phyloP scores from a whole-genome alignment of 164 flowering plant genomes.

The Dillenia turbinata region DNA sequence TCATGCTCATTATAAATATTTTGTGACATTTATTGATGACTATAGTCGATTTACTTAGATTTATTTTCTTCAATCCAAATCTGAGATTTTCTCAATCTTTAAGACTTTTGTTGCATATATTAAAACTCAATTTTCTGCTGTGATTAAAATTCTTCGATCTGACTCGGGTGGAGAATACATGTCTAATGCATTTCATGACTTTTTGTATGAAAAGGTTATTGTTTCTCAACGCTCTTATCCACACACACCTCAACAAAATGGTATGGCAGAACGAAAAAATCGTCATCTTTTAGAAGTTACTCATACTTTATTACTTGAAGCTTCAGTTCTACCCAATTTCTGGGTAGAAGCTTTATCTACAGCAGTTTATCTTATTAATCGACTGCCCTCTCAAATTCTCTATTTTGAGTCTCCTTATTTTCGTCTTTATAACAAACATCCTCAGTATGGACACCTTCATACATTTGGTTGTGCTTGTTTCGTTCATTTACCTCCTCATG shows the following conservation, averaged over 20 bases:
- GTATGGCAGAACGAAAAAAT: conserved; percentile 11
- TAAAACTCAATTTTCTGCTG: conserved; percentile 6
- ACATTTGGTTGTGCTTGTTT: conserved; percentile 18
- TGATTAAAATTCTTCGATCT: conserved; percentile 2
- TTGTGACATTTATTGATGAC: conserved; percentile 7
- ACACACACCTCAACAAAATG: conserved; percentile 11
- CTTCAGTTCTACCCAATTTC: conserved; percentile 4
- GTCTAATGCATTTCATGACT: not conserved
- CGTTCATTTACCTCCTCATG: conserved; percentile 13
- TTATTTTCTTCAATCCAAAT: not conserved
- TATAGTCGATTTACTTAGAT: conserved; percentile 4
- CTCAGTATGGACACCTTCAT: conserved; percentile 4
- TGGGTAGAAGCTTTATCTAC: conserved; percentile 9
- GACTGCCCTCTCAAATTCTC: conserved; percentile 1
- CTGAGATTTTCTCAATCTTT: not conserved
- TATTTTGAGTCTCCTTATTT: conserved; percentile 7
- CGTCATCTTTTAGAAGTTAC: conserved; percentile 5
- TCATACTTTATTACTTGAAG: not conserved
- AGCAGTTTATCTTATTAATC: conserved; percentile 1
- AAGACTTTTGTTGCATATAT: not conserved
- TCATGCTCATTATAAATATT: not conserved
- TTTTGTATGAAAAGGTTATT: conserved; percentile 4
- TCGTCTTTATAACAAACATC: not conserved
- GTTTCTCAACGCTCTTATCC: conserved; percentile 5
- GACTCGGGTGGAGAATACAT: conserved; percentile 10